phyloP scores from a whole-genome alignment of 352 stramenopile species.

The Phytopythium vexans region DNA sequence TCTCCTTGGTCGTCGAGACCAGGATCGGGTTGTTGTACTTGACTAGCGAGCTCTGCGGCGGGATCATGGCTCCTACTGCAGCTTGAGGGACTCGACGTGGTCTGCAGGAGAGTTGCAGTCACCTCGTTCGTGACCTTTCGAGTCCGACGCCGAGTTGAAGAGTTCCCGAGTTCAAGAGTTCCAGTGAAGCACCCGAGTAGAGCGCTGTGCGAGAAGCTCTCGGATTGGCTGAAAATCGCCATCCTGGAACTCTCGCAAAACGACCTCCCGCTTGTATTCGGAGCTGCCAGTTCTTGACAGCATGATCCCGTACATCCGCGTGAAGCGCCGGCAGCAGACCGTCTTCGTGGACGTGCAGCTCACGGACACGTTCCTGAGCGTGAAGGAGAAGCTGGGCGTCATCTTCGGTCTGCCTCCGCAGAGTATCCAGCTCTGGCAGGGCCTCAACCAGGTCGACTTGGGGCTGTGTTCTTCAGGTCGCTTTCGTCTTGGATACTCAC shows the following conservation, averaged over 20 bases:
- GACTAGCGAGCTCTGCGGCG: slow-evolving; percentile 83
- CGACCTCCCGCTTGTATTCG: too few relatives aligned
- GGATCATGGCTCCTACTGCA: slow-evolving; percentile 87
- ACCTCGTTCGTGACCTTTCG: too few relatives aligned
- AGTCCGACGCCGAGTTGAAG: too few relatives aligned
- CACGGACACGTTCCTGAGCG: slow-evolving; percentile 69
- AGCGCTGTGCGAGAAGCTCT: too few relatives aligned
- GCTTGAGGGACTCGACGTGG: too few relatives aligned
- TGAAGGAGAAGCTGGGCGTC: slow-evolving; percentile 78
- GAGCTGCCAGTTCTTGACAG: too few relatives aligned
- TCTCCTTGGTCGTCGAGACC: slow-evolving; percentile 87
- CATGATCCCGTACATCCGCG: slow-evolving; percentile 78
- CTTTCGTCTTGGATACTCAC: background rate
- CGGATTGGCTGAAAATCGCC: too few relatives aligned
- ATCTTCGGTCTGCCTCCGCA: slow-evolving; percentile 57
- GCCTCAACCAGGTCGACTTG: slow-evolving; percentile 46
- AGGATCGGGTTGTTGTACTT: slow-evolving; percentile 92
- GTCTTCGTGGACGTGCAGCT: slow-evolving; percentile 86
- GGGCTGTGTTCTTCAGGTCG: background rate
- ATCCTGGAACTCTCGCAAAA: too few relatives aligned
- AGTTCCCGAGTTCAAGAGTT: too few relatives aligned
- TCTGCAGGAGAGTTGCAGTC: too few relatives aligned
- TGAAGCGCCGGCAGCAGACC: slow-evolving; percentile 86
- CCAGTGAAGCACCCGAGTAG: too few relatives aligned
- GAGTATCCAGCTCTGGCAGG: slow-evolving; percentile 72